Base-by-base conservation (phyloP, 1,284 basidiomycete species). In the Gymnopus androsaceus region DNA sequence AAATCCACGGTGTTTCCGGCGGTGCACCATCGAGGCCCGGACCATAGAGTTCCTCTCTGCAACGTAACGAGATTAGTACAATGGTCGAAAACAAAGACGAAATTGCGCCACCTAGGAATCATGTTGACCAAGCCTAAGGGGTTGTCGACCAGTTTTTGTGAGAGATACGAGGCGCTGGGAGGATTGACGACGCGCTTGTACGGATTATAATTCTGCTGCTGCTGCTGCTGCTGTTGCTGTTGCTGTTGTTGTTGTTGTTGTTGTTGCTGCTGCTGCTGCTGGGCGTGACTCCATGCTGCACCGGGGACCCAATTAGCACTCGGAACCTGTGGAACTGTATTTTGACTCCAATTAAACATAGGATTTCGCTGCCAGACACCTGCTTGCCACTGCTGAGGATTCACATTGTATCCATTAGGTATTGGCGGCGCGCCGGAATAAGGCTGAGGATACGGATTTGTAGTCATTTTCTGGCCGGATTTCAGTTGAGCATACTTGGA, bases 111-210 rank as follows among this genome's bases (percentile, higher is more conserved):
- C 87, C 77, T 77, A 57, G 82, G 80, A 45, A 85, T 75, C 85
- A 89, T 87, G 54, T 82, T 78, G 62, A 79, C 73, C 21, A 90
- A 72, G 37, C 83, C 85, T 2, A 90, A 70, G 0, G 84, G 83
- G 65, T 90, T 90, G 49, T 83, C 76, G 1, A 72, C 64, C 31
- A 90, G 64, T 63, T 77, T 69, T 3, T 78, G 80, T 2, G 76
- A 75, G 66, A 85, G 80, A 67, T 89, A 89, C 50, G 80, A 81
- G 2, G 79, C 79, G 61, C 81, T 84, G 4, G 84, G 80, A 0
- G 78, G 77, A 50, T 78, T 82, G 8, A 80, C 76, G 15, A 74
- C 63, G 30, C 83, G 80, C 63, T 87, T 88, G 71, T 81, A 83
- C 0, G 87, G 87, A 58, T 86, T 84, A 59, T 69, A 79, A 37